phyloP scores from a whole-genome alignment of 768 basidiomycete species.

The Pulveroboletus sp. region DNA sequence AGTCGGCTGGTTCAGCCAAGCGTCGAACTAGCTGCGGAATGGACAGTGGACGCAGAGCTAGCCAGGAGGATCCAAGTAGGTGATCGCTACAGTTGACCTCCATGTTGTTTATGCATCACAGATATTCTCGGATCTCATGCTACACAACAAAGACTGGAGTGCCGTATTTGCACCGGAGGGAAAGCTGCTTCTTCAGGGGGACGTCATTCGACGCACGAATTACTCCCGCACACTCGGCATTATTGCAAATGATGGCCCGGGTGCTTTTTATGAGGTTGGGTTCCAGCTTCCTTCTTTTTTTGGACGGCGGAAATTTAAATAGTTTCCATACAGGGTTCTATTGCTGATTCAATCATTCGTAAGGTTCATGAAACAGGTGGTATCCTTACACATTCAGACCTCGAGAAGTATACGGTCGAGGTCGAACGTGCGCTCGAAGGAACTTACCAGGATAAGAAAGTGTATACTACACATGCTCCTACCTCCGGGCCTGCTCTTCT shows the following conservation, averaged over 20 bases:
- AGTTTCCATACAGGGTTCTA: constrained; percentile 53
- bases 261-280: constrained; percentile 75
- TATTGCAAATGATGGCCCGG: constrained; percentile 74
- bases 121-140: constrained; percentile 54
- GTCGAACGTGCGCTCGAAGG: constrained; percentile 73
- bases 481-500: constrained; percentile 87
- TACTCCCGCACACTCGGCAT: constrained; percentile 70
- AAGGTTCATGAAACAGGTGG: constrained; percentile 75
- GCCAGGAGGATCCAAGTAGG: constrained; percentile 66
- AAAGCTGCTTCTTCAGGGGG: constrained; percentile 65
- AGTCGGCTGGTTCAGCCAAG: constrained; percentile 69
- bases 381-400: constrained; percentile 71
- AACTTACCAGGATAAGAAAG: constrained; percentile 67
- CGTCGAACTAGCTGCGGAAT: constrained; percentile 69
- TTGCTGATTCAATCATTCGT: constrained; percentile 73
- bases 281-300: constrained; percentile 10
- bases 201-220: constrained; percentile 65
- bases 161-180: constrained; percentile 82
- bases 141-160: constrained; percentile 68
- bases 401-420: constrained; percentile 64
- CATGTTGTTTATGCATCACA: constrained; percentile 13
- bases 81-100: constrained; percentile 5
- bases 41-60: constrained; percentile 76
- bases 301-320: constrained; percentile 7
- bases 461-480: constrained; percentile 85